Evolutionary conservation across 2,329 filamentous ascomycete species (phyloP), one percentile per base, ranked within the genome.

Genomic region (Ceratocystis harringtonii): DNA sequence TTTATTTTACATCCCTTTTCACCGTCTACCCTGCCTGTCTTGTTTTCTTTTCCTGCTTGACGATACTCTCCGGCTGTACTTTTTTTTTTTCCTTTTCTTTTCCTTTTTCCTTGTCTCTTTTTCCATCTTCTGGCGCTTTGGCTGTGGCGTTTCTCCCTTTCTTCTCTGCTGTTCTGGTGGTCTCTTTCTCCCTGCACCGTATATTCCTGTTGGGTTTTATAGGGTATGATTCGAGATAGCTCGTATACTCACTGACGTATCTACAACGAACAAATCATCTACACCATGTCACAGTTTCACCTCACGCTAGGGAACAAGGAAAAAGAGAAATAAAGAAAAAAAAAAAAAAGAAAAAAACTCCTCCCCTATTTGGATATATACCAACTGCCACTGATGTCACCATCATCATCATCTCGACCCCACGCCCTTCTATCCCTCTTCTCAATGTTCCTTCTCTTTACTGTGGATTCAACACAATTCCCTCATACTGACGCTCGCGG

Each of bases 401-500:
- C 55, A 28, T 58, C 25, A 8, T 19, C 48, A 15, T 10, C 28
- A 28, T 28, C 28, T 28, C 28, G 1, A 7, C 57, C 7, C 28
- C 1, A 22, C 7, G 1, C n/a, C 17, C 32, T 25, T 15, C 15
- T 41, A n/a, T 6, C 28, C 3, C 28, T 8, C 55, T 7, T 5
- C 15, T 28, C 3, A 10, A n/a, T 22, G 5, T 48, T 19, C 45
- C 50, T 25, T 19, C 60, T 48, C 52, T 50, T 28, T 64, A 77
- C 68, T 73, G 82, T 12, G 81, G 80, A 65, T 87, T 83, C 65
- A 90, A 83, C 67, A 96, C 85, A 50, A 99, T 85, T 1, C 92
- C 94, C 72, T 97, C 94, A 72, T 95, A 97, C 71, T 95, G 91
- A 72, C 95, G 84, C 68, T 88, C 88, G 68, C 84, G 84, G 72